Percentiles rank a stretch among this genome's conserved stretches.
Evolutionary conservation across 164 flowering plant genomes (phyloP).

Genomic region (Annona squamosa): DNA sequence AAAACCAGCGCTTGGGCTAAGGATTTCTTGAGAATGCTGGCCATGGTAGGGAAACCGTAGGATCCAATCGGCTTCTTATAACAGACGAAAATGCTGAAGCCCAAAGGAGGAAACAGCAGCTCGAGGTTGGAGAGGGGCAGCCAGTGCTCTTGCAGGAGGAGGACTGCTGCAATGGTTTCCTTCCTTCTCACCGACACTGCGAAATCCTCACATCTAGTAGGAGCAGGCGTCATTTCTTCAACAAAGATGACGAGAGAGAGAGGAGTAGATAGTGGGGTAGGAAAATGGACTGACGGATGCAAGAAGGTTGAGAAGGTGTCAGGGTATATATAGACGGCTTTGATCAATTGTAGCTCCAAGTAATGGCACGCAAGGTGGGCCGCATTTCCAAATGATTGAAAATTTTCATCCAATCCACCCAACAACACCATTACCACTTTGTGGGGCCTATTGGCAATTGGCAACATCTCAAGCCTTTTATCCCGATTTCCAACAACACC

Average conservation of each 20-base stretch:
- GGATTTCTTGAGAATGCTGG: conserved; percentile 17
- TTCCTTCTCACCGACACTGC: conserved; percentile 14
- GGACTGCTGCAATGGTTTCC: conserved; percentile 30
- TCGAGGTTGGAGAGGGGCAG: conserved; percentile 49
- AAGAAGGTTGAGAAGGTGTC: not conserved
- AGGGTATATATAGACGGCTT: not conserved
- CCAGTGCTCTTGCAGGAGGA: conserved; percentile 36
- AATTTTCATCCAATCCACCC: too few relatives aligned
- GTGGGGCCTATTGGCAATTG: too few relatives aligned
- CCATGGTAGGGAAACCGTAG: conserved; percentile 7
- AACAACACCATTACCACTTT: too few relatives aligned
- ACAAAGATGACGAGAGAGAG: not conserved
- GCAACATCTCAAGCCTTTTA: too few relatives aligned
- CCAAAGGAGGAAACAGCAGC: conserved; percentile 35
- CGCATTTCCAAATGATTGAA: too few relatives aligned
- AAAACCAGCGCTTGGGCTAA: conserved; percentile 22
- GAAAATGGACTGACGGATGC: not conserved
- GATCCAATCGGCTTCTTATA: conserved; percentile 15
- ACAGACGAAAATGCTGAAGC: conserved; percentile 37
- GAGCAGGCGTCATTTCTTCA: not conserved
- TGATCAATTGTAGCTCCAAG: not conserved
- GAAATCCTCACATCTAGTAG: conserved; percentile 1
- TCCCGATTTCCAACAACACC: too few relatives aligned
- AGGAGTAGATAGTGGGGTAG: not conserved
- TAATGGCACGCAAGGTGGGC: too few relatives aligned